Evolutionary conservation across 176 grass and related monocot species (phyloP).

Genomic region (Cenchrus fungigraminus): DNA sequence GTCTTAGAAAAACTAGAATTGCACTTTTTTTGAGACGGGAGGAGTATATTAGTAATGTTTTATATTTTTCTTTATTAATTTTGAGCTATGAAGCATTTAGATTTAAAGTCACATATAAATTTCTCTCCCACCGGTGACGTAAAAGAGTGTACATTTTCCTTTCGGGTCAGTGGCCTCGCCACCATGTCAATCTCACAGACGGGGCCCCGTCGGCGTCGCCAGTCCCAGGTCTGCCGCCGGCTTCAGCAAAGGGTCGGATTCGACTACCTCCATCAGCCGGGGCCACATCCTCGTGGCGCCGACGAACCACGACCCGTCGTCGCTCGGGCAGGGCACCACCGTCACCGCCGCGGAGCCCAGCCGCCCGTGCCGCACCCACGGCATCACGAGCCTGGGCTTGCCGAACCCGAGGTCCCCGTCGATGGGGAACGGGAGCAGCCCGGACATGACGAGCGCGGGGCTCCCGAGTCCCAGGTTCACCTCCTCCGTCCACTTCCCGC

Average conservation of each 20-base stretch:
- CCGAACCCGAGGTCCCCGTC: slow-evolving; percentile 74
- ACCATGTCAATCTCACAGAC: not conserved
- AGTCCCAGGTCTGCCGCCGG: slow-evolving; percentile 53
- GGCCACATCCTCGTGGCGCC: slow-evolving; percentile 58
- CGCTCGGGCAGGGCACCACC: slow-evolving; percentile 30
- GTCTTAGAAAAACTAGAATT: no score
- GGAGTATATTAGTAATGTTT: no score
- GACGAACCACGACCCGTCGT: slow-evolving; percentile 66
- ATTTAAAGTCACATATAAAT: no score
- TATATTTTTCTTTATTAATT: no score
- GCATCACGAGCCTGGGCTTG: slow-evolving; percentile 41
- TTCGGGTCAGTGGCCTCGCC: no score
- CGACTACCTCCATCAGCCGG: slow-evolving; percentile 54
- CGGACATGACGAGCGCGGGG: slow-evolving; percentile 57
- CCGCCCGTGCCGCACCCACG: slow-evolving; percentile 46
- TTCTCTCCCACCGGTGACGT: no score
- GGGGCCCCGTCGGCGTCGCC: not conserved
- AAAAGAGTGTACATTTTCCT: no score
- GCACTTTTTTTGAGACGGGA: no score
- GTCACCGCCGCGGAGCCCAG: slow-evolving; percentile 45
- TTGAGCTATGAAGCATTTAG: no score
- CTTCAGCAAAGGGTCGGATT: slow-evolving; percentile 54
- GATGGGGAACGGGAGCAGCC: slow-evolving; percentile 49
- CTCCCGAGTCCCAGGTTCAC: slow-evolving; percentile 69
- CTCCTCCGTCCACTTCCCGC: slow-evolving; percentile 77